Evolutionary conservation across 2,329 filamentous ascomycete species (phyloP).

Genomic region (Phyllosticta paracitricarpa): DNA sequence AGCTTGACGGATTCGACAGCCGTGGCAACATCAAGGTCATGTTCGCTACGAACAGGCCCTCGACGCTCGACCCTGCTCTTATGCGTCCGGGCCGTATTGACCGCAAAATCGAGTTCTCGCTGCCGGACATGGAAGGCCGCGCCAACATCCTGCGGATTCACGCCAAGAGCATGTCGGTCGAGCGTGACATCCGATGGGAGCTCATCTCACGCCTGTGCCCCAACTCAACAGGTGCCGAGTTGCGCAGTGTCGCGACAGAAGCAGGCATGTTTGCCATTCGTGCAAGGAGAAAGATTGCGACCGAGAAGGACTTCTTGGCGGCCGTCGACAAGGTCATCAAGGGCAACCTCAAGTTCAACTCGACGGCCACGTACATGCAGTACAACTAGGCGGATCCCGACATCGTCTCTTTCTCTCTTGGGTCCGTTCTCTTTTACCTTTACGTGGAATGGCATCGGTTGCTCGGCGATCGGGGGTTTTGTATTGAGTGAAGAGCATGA

Average conservation of each 20-base stretch:
- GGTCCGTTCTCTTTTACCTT: not conserved
- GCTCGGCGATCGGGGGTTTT: not conserved
- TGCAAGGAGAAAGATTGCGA: slow-evolving; percentile 88
- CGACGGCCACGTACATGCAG: slow-evolving; percentile 94
- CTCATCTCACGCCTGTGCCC: slow-evolving; percentile 94
- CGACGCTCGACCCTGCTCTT: slow-evolving; percentile 88
- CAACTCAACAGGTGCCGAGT: slow-evolving; percentile 91
- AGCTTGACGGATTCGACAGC: slow-evolving; percentile 92
- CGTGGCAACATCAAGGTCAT: slow-evolving; percentile 99
- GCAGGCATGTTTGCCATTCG: slow-evolving; percentile 98
- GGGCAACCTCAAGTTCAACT: slow-evolving; percentile 98
- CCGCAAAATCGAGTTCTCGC: slow-evolving; percentile 96
- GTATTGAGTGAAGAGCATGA: not conserved
- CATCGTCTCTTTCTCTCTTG: not conserved
- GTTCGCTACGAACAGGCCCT: slow-evolving; percentile 96
- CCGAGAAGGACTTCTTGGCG: slow-evolving; percentile 96
- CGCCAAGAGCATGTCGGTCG: slow-evolving; percentile 99
- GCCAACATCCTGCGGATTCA: slow-evolving; percentile 97
- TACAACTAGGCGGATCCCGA: slow-evolving; percentile 64
- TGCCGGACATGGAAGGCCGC: slow-evolving; percentile 92
- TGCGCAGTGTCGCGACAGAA: slow-evolving; percentile 94
- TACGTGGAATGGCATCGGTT: not conserved
- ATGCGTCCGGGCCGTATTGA: slow-evolving; percentile 98
- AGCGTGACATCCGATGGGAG: slow-evolving; percentile 98
- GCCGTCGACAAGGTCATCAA: slow-evolving; percentile 99